Conservation (phyloP, 2,329 filamentous ascomycete genomes). For the Phialophora macrospora region DNA sequence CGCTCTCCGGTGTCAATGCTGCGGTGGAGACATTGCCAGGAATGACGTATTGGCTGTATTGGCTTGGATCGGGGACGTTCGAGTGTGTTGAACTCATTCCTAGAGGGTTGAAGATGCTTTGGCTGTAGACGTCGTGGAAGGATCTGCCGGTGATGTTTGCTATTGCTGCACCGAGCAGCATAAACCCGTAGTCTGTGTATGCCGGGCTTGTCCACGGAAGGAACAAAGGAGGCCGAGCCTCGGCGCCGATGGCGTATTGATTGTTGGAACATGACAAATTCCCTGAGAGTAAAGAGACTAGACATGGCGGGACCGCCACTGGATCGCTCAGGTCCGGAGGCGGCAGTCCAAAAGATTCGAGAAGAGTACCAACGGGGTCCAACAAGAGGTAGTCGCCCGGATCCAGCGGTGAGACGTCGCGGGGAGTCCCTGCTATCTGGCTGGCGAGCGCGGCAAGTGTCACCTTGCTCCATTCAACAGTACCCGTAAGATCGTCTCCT, state of each 20-base stretch:
- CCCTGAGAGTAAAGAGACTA: not conserved
- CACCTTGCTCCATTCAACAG: constrained; percentile 55
- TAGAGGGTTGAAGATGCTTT: constrained; percentile 51
- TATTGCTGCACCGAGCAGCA: constrained; percentile 53
- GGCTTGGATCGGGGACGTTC: constrained; percentile 41
- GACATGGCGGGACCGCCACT: constrained; percentile 35
- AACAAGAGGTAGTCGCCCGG: constrained; percentile 3
- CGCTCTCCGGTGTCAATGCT: constrained; percentile 2
- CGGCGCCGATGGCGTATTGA: constrained; percentile 41
- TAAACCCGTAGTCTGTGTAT: constrained; percentile 58
- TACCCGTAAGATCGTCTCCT: constrained; percentile 42
- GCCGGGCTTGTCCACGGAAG: constrained; percentile 52
- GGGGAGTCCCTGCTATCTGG: constrained; percentile 53
- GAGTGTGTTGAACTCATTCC: constrained; percentile 51
- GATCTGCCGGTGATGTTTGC: constrained; percentile 52
- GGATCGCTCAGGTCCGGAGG: constrained; percentile 12
- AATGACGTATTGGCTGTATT: constrained; percentile 35
- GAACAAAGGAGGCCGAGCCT: constrained; percentile 48
- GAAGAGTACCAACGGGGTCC: not conserved
- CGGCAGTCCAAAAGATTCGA: constrained; percentile 10
- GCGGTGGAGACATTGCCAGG: constrained; percentile 21
- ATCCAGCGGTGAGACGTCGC: constrained; percentile 9
- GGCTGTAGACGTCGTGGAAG: constrained; percentile 48
- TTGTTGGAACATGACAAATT: constrained; percentile 4
- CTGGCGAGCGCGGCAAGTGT: constrained; percentile 54